Evolutionary conservation across 2,329 filamentous ascomycete species (phyloP), one percentile per base, ranked within the genome.

Genomic region (Pseudogymnoascus sp.): DNA sequence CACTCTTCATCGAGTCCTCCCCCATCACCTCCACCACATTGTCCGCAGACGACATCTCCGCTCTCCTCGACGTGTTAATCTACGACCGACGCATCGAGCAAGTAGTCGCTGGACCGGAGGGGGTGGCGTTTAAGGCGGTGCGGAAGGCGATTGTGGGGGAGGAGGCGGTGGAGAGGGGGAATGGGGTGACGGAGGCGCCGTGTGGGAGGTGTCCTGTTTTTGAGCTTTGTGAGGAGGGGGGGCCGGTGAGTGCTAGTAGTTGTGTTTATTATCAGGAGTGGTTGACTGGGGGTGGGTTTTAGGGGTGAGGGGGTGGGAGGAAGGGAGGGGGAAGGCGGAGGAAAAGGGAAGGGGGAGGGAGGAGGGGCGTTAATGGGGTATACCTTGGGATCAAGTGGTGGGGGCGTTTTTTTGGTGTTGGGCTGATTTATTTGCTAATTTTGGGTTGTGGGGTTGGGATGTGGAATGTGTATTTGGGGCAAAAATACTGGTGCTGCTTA

Each of bases 151-250:
- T 31, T 34, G 62, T 37, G 43, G 64, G 66, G 54, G 67, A 69
- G 19, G 68, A 79, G 76, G 65, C 78, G 81, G 64, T 81, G 77
- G 45, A 64, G 11, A 57, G 77, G 77, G 28, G 77, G 76, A 67
- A 73, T 80, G 61, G 83, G 80, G 61, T 88, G 69, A 96, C 90
- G 1, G 92, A 97, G 75, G 88, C 89, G 2, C 95, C 95, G 0
- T 99, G 95, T 75, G 93, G 93, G 1, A 83, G 86, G 63, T 99
- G 95, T 75, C 95, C 95, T 0, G 93, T 97, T 2, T 96, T 96
- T 74, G 89, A 95, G 65, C 82, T 98, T 1, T 99, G 95, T 74
- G 89, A 91, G 68, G 91, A 96, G 66, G 92, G 92, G 6, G 93
- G 93, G 0, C 91, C 92, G 0, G 92, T 99, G 21, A 96, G 89